Percentiles rank a stretch among this genome's conserved stretches.
These are phyloP conservation scores for Trichoderma sp. DNA, from an alignment of 2,329 filamentous ascomycete genomes.

Conservation along the genomic window DNA sequence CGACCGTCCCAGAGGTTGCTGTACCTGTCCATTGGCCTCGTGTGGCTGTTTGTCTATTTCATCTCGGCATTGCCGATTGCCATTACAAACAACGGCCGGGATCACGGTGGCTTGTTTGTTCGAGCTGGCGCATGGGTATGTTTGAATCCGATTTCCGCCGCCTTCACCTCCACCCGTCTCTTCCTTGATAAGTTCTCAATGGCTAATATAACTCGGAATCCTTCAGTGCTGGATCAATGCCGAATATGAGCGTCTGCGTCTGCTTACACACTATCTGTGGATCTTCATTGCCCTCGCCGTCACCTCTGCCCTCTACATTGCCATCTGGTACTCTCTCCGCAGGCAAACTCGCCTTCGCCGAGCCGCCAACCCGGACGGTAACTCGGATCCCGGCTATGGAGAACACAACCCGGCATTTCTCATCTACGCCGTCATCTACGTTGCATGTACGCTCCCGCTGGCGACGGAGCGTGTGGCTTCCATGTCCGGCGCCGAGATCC, in stretches of 20 bases:
- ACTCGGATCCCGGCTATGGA: conserved; percentile 30
- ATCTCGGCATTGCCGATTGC: conserved; percentile 57
- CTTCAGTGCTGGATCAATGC: conserved; percentile 64
- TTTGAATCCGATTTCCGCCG: conserved; percentile 13
- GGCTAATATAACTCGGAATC: neutral
- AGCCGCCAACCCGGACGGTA: conserved; percentile 26
- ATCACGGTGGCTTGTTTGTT: conserved; percentile 58
- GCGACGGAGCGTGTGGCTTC: conserved; percentile 64
- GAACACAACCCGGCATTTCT: conserved; percentile 58
- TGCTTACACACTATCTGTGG: conserved; percentile 67
- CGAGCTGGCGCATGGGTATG: conserved; percentile 65
- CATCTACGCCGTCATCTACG: conserved; percentile 69
- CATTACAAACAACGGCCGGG: conserved; percentile 47
- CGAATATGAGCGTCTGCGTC: conserved; percentile 55
- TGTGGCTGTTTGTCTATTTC: conserved; percentile 63
- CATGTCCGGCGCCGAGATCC: conserved; percentile 57
- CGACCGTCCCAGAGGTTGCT: conserved; percentile 55
- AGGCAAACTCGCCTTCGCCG: conserved; percentile 31
- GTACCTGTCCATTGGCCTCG: conserved; percentile 48
- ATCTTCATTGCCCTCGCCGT: conserved; percentile 52
- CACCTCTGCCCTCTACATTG: conserved; percentile 45
- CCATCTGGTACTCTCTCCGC: conserved; percentile 47
- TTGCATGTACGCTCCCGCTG: conserved; percentile 68
- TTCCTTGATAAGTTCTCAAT: neutral
- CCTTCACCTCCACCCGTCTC: neutral